Evolutionary conservation across 108 stramenopile genomes (phyloP).

Genomic region (Skeletonema potamos): DNA sequence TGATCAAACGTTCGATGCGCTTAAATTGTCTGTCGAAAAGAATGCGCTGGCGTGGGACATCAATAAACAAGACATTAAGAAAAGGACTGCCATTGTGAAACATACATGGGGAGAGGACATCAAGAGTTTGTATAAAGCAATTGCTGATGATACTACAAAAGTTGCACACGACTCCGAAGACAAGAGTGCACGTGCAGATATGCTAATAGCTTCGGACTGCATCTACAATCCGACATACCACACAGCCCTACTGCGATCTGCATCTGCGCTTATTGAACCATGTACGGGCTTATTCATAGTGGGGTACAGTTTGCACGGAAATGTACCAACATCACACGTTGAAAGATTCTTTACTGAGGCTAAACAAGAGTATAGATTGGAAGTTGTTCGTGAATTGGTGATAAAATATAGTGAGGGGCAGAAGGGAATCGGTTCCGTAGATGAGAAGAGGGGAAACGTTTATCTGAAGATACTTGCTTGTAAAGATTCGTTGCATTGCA

Average conservation of each 20-base stretch:
- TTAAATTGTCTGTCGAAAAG: conserved; percentile 3
- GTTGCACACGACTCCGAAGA: not conserved
- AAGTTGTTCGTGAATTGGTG: conserved; percentile 1
- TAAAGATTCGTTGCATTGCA: too few relatives aligned
- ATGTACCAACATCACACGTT: conserved; percentile 12
- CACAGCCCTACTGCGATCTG: conserved; percentile 26
- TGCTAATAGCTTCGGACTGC: conserved; percentile 40
- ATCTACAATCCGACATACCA: conserved; percentile 50
- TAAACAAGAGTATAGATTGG: conserved; percentile 3
- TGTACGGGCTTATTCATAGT: conserved; percentile 18
- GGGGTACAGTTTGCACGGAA: conserved; percentile 45
- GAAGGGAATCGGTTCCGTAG: conserved; percentile 5
- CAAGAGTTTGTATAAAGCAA: not conserved
- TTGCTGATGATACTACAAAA: not conserved
- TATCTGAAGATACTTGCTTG: conserved; percentile 6
- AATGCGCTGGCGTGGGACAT: conserved; percentile 2
- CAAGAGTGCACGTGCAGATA: not conserved
- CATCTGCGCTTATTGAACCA: conserved; percentile 12
- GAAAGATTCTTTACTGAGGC: conserved; percentile 26
- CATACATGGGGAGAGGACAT: conserved; percentile 22
- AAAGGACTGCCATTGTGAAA: not conserved
- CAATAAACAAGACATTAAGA: not conserved
- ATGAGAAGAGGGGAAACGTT: conserved; percentile 2
- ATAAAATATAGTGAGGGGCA: conserved; percentile 6
- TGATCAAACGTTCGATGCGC: conserved; percentile 14